These are phyloP conservation scores for Rutstroemia sydowiana DNA, from an alignment of 2,329 filamentous ascomycete genomes.

Conservation along the genomic window DNA sequence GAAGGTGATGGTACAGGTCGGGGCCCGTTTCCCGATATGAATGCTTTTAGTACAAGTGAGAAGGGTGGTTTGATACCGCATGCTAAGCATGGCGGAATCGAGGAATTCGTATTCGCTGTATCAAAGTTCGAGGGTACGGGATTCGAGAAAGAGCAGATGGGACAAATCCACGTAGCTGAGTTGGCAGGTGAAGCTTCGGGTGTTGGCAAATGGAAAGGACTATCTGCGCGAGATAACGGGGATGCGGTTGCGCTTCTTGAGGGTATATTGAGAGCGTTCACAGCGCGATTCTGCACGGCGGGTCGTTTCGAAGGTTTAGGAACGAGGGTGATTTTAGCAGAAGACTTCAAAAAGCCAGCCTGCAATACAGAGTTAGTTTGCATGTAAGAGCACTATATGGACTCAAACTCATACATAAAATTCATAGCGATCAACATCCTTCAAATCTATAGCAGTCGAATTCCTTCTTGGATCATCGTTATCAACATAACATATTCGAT, in stretches of 20 bases:
- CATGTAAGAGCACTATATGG: neutral
- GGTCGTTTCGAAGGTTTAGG: constrained; percentile 70
- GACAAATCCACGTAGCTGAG: constrained; percentile 85
- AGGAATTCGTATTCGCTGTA: constrained; percentile 72
- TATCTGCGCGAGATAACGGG: constrained; percentile 38
- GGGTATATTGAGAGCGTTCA: constrained; percentile 39
- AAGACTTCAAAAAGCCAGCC: constrained; percentile 92
- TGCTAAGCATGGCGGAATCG: constrained; percentile 77
- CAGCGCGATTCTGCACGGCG: constrained; percentile 47
- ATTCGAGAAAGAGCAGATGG: constrained; percentile 93
- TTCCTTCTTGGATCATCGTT: constrained; percentile 76
- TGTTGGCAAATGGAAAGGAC: constrained; percentile 36
- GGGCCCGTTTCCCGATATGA: constrained; percentile 67
- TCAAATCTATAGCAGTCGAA: constrained; percentile 79
- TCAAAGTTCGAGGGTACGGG: constrained; percentile 91
- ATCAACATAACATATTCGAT: constrained; percentile 92
- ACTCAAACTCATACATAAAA: constrained; percentile 58
- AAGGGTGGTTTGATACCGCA: constrained; percentile 91
- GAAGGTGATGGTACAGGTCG: constrained; percentile 32
- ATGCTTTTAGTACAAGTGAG: constrained; percentile 75
- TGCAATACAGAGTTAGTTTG: constrained; percentile 33
- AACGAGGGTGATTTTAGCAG: constrained; percentile 82
- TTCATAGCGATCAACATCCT: constrained; percentile 83
- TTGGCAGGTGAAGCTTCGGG: constrained; percentile 42
- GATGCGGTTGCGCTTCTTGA: constrained; percentile 42